Conservation (phyloP, 1,139 yeast genomes). For the Blastobotrys serpentis region DNA sequence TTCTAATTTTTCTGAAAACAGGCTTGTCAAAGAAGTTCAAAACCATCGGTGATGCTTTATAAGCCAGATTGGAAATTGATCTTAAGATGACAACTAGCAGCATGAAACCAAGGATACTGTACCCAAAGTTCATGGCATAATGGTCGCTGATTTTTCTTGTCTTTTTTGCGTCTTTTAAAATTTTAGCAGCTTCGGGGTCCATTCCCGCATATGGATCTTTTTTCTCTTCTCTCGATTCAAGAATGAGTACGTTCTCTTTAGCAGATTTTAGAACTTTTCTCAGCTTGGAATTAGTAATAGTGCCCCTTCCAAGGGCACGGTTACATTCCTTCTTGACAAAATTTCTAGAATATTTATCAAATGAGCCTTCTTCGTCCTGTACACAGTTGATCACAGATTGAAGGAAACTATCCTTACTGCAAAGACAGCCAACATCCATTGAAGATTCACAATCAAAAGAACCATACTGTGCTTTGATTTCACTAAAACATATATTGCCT, state of each 20-base stretch:
- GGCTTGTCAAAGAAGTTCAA: constrained; percentile 38
- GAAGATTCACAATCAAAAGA: not conserved
- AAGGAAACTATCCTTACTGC: not conserved
- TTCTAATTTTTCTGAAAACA: constrained; percentile 43
- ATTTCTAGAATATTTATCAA: not conserved
- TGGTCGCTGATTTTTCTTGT: not conserved
- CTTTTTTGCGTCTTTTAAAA: not conserved
- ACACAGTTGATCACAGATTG: not conserved
- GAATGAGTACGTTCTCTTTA: not conserved
- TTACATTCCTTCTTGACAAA: not conserved
- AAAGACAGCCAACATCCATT: not conserved
- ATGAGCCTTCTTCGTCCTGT: not conserved
- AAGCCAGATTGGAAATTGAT: constrained; percentile 13
- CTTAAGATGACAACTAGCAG: constrained; percentile 5
- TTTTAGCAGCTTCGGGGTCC: not conserved
- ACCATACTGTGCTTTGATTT: not conserved
- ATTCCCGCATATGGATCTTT: not conserved
- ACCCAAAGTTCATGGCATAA: constrained; percentile 1
- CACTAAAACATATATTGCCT: not conserved
- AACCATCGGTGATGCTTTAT: constrained; percentile 36
- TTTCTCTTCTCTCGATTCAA: not conserved
- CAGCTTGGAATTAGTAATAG: not conserved
- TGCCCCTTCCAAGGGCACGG: not conserved
- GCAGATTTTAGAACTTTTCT: not conserved
- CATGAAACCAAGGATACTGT: constrained; percentile 3